Percentiles rank a stretch among this genome's conserved stretches.
These are phyloP conservation scores for Histomonas meleagridis DNA, from an alignment of 208 protist species.

Conservation along the genomic window DNA sequence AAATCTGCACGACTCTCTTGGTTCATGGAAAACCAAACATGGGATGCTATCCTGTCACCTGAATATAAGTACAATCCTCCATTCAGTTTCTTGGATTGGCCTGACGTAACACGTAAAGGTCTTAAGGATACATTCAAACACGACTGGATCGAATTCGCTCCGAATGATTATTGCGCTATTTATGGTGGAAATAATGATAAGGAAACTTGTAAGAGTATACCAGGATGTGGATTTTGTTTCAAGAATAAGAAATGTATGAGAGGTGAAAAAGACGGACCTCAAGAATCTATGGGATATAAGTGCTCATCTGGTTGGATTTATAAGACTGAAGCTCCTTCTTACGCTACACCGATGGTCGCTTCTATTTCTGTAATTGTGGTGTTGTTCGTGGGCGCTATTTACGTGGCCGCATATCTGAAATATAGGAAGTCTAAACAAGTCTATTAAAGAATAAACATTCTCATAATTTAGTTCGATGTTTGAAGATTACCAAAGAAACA, in stretches of 20 bases:
- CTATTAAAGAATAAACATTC: too few species aligned
- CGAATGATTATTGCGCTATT: background rate
- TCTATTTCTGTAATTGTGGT: background rate
- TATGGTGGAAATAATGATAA: background rate
- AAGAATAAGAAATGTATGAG: background rate
- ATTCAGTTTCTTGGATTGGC: background rate
- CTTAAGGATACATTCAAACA: background rate
- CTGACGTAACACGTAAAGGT: background rate
- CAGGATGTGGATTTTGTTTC: conserved; percentile 24
- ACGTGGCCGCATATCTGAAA: background rate
- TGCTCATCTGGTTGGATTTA: background rate
- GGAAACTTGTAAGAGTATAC: background rate
- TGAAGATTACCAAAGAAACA: too few species aligned
- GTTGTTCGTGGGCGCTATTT: background rate
- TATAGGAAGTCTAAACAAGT: too few species aligned
- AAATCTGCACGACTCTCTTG: background rate
- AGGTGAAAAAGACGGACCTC: background rate
- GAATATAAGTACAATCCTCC: background rate
- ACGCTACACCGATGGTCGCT: background rate
- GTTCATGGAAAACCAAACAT: background rate
- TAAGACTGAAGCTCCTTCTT: background rate
- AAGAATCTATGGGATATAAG: background rate
- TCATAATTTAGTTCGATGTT: too few species aligned
- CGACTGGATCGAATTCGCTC: background rate
- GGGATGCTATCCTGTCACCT: background rate